phyloP scores from a whole-genome alignment of 345 rosid genomes.

The Microthlaspi erraticum region DNA sequence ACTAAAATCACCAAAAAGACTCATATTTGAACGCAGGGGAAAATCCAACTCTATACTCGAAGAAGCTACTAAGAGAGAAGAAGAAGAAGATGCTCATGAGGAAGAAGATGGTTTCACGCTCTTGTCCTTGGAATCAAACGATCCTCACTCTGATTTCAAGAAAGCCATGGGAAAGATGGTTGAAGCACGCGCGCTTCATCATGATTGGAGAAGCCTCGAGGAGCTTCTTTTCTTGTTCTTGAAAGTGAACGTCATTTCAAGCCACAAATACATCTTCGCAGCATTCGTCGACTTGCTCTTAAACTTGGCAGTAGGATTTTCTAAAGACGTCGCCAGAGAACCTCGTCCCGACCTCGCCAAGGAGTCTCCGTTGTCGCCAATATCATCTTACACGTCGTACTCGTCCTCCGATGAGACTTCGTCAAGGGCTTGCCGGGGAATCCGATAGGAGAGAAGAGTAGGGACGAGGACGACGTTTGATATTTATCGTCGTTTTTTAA shows the following conservation, averaged over 20 bases:
- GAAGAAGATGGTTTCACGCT: constrained; percentile 67
- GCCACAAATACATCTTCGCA: constrained; percentile 70
- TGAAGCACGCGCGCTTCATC: constrained; percentile 59
- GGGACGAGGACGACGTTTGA: constrained; percentile 8
- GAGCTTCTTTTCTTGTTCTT: constrained; percentile 82
- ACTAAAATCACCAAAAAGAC: constrained; percentile 66
- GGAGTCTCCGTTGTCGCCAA: constrained; percentile 30
- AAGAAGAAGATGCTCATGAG: constrained; percentile 16
- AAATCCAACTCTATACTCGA: constrained; percentile 72
- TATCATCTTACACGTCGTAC: constrained; percentile 30
- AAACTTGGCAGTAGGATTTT: constrained; percentile 7
- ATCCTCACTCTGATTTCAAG: constrained; percentile 80
- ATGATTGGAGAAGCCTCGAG: constrained; percentile 75
- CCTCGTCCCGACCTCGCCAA: constrained; percentile 22
- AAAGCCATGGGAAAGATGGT: constrained; percentile 97
- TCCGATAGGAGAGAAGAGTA: constrained; percentile 24
- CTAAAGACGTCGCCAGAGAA: constrained; percentile 27
- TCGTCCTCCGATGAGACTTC: constrained; percentile 37
- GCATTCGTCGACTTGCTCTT: constrained; percentile 80
- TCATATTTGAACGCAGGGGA: constrained; percentile 70
- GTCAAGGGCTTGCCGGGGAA: constrained; percentile 22
- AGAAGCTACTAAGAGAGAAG: constrained; percentile 41
- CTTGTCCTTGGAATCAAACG: constrained; percentile 72
- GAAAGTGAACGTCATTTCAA: constrained; percentile 68
- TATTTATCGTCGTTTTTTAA: constrained; percentile 41